phyloP scores from a whole-genome alignment of 2,329 filamentous ascomycete genomes.

The Fusarium coicis region DNA sequence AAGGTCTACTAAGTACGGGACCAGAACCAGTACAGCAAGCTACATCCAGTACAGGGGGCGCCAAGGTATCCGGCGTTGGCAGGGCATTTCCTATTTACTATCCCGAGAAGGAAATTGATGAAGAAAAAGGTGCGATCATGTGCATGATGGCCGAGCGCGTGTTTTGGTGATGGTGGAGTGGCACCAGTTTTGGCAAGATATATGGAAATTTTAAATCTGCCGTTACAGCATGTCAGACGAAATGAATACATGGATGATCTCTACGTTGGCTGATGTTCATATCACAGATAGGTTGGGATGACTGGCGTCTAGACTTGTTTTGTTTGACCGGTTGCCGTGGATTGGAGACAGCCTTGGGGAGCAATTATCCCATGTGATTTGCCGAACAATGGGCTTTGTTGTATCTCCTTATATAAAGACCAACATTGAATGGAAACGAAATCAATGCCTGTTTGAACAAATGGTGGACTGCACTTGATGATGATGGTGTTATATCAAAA shows the following conservation, averaged over 20 bases:
- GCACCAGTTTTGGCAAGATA: conserved; percentile 21
- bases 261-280: conserved; percentile 7
- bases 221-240: conserved; percentile 30
- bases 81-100: conserved; percentile 36
- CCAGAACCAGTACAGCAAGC: conserved; percentile 1
- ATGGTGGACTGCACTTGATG: neutral
- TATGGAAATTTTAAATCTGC: conserved; percentile 25
- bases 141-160: conserved; percentile 9
- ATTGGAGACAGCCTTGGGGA: neutral
- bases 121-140: conserved; percentile 26
- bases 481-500: neutral
- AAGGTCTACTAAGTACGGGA: conserved; percentile 85
- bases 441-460: neutral
- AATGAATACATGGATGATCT: conserved; percentile 37
- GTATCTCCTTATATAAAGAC: neutral
- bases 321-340: neutral
- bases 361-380: neutral
- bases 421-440: conserved; percentile 1
- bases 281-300: neutral
- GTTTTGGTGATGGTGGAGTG: conserved; percentile 13
- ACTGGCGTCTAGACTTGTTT: conserved; percentile 2
- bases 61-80: conserved; percentile 38
- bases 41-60: conserved; percentile 14
- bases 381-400: neutral
- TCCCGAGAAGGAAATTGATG: conserved; percentile 28